A percentile compares a stretch with the other conserved stretches of the same genome.
Conservation (phyloP, 305 asterid species). For the Fraxinus dipetala region DNA sequence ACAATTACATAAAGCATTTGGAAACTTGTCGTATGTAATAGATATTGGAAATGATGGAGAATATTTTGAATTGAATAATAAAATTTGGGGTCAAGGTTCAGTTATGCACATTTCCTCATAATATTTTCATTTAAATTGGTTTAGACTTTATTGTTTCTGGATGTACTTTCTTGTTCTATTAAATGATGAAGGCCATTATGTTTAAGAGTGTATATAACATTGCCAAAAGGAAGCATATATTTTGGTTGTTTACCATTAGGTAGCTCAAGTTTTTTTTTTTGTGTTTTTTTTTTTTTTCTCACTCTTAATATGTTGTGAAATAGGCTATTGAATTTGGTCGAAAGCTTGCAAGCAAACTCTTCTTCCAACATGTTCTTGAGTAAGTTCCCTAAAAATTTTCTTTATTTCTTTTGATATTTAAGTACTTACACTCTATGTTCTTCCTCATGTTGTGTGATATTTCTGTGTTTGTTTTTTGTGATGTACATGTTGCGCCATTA, state of each 20-base stretch:
- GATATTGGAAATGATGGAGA: background rate
- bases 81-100: background rate
- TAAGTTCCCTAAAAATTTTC: slow-evolving; percentile 41
- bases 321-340: slow-evolving; percentile 92
- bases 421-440: slow-evolving; percentile 4
- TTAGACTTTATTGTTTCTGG: background rate
- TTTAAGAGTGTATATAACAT: background rate
- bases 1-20: background rate
- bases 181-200: slow-evolving; percentile 1
- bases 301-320: slow-evolving; percentile 24
- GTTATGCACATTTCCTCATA: background rate
- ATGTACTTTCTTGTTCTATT: background rate
- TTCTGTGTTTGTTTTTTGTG: background rate
- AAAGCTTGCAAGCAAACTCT: slow-evolving; percentile 72
- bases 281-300: background rate
- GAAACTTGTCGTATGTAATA: background rate
- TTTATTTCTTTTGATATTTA: background rate
- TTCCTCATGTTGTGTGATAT: background rate
- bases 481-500: background rate
- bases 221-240: background rate
- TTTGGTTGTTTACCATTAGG: slow-evolving; percentile 7
- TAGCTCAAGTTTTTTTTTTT: background rate
- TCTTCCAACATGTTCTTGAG: slow-evolving; percentile 69
- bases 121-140: background rate
- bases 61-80: background rate